Evolutionary conservation across 495 filamentous ascomycete species (phyloP).

Genomic region (Neurospora terricola): DNA sequence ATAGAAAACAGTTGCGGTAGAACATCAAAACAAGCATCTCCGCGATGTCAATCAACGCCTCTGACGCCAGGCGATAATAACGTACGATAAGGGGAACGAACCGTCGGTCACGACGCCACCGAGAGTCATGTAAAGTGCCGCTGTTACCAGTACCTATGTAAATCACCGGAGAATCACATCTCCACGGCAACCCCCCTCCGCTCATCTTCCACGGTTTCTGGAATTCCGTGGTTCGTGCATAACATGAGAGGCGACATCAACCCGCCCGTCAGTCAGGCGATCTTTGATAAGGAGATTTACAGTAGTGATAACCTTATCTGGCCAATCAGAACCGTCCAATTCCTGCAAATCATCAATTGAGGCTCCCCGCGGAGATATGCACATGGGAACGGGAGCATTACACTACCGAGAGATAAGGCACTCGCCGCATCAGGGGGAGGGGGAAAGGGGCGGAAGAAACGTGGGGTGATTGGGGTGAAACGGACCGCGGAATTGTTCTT

Average conservation of each 20-base stretch:
- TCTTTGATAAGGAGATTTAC: neutral
- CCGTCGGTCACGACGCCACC: too few relatives aligned
- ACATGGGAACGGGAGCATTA: neutral
- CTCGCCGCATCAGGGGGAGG: neutral
- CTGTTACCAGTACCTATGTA: neutral
- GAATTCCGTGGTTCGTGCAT: too few relatives aligned
- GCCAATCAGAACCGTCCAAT: neutral
- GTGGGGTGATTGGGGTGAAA: neutral
- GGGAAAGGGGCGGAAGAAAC: neutral
- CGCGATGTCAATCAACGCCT: neutral
- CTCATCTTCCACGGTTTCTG: too few relatives aligned
- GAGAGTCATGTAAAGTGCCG: too few relatives aligned
- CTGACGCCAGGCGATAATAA: neutral
- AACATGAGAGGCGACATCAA: too few relatives aligned
- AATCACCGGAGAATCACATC: neutral
- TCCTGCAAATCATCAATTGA: neutral
- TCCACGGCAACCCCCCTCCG: neutral
- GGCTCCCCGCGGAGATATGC: constrained; percentile 7
- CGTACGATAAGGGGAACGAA: too few relatives aligned
- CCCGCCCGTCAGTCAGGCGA: too few relatives aligned
- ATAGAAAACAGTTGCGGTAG: neutral
- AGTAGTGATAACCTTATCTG: neutral
- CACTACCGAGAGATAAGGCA: neutral
- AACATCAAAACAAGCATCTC: neutral
- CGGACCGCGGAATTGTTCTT: too few relatives aligned